Evolutionary conservation across 306 rosid genomes (phyloP).

Genomic region (Begonia peltatifolia): DNA sequence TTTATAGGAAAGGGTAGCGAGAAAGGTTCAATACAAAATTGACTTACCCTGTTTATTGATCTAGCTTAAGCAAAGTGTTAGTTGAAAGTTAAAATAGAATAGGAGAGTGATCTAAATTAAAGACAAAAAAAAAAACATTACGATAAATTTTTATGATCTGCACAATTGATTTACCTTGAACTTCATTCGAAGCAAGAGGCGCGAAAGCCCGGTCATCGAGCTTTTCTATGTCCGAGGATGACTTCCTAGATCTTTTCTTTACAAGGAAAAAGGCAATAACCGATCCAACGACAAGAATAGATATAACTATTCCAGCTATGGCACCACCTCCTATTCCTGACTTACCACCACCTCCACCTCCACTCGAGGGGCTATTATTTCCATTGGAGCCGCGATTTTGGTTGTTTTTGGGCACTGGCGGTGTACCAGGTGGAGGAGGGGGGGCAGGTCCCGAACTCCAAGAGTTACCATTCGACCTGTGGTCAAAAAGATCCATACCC

Average conservation of each 20-base stretch:
- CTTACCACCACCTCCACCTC: conserved; percentile 34
- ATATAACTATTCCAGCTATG: conserved; percentile 89
- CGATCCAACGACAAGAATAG: conserved; percentile 63
- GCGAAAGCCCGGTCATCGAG: conserved; percentile 51
- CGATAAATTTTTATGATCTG: too few relatives aligned
- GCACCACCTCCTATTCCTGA: conserved; percentile 90
- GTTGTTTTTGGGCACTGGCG: conserved; percentile 29
- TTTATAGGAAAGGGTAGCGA: too few relatives aligned
- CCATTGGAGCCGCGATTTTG: conserved; percentile 36
- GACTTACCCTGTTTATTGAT: neutral
- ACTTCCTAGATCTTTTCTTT: conserved; percentile 21
- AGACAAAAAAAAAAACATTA: neutral
- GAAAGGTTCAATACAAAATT: neutral
- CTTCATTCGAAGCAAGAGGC: conserved; percentile 41
- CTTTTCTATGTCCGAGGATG: conserved; percentile 50
- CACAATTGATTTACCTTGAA: conserved; percentile 30
- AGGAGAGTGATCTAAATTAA: neutral
- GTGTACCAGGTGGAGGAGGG: conserved; percentile 99
- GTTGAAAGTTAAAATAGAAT: too few relatives aligned
- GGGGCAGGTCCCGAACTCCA: conserved; percentile 94
- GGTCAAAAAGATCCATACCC: neutral
- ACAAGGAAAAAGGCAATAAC: conserved; percentile 62
- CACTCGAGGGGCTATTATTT: conserved; percentile 26
- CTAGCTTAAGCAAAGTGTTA: too few relatives aligned
- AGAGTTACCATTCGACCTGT: conserved; percentile 55